Base-by-base conservation (phyloP, 768 basidiomycete genomes). In the Amanita phalloides region DNA sequence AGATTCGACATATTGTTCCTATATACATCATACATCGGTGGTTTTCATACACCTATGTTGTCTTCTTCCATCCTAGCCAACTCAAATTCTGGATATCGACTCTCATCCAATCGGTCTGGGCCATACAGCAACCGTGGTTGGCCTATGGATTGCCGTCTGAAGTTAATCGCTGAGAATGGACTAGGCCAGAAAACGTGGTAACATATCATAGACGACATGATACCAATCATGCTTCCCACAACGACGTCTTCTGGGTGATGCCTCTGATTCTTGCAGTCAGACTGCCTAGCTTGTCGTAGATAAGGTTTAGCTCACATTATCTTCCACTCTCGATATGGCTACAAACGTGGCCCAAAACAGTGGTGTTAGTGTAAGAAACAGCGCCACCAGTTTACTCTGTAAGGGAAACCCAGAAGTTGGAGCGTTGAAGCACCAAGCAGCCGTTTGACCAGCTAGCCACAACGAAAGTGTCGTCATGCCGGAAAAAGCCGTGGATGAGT, bases 221-320 rank as follows among this genome's bases (percentile, higher is more conserved):
- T 68, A 32, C 84, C 84, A 45, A 85, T 77, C 21, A 77, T 55
- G 53, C 76, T 74, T 23, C 84, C 84, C 7, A 76, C 78, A 49
- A 84, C 73, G 11, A 84, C 76, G 59, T 86, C 84, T 63, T 83
- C 82, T 61, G 76, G 78, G 62, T 83, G 80, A 61, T 86, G 83
- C 57, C 77, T 66, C 83, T 84, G 60, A 17, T 39, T 36, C 13
- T 26, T 10, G 39, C 6, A 36, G 37, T 49, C 20, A 45, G 48
- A 56, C 13, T 47, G 11, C 28, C 14, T 32, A 32, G 32, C 32
- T 38, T 38, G 1, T 30, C 25, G 35, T 48, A 9, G 2, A 13
- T 41, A 9, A 53, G 51, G 51, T n/a, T 41, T 2, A 14, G 70
- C 80, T 57, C 44, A 83, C 84, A 58, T 84, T 78, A 61, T 85